These are phyloP conservation scores for Salix udensis DNA, from an alignment of 345 rosid species.

Conservation along the genomic window DNA sequence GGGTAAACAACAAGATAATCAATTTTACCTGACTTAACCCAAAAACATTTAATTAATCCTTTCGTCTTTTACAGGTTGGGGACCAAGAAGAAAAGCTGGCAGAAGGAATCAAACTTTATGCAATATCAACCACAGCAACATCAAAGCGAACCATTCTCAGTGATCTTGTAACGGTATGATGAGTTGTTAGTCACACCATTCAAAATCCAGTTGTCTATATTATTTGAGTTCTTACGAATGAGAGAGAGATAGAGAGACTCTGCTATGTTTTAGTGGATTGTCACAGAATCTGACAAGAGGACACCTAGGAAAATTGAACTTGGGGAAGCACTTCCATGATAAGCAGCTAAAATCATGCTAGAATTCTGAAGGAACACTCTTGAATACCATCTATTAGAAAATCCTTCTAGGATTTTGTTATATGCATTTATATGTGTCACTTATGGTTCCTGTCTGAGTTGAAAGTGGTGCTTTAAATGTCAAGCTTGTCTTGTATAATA, in stretches of 20 bases:
- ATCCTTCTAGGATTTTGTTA: too few species aligned
- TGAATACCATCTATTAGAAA: neutral
- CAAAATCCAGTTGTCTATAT: neutral
- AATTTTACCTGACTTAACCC: neutral
- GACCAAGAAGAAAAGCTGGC: conserved; percentile 93
- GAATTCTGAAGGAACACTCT: neutral
- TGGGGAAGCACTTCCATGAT: neutral
- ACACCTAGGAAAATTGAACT: neutral
- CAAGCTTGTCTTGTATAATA: too few species aligned
- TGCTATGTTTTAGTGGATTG: neutral
- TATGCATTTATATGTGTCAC: too few species aligned
- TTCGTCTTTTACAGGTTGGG: conserved; percentile 59
- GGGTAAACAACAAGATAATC: neutral
- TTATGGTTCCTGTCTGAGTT: too few species aligned
- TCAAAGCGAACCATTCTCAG: conserved; percentile 81
- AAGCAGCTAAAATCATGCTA: neutral
- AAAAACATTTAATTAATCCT: neutral
- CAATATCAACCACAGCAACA: conserved; percentile 67
- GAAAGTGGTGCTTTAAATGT: too few species aligned
- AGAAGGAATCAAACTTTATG: conserved; percentile 87
- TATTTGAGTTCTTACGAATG: too few species aligned
- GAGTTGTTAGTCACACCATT: neutral
- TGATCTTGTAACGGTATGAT: conserved; percentile 80
- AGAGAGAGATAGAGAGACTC: too few species aligned
- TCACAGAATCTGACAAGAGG: neutral